Conservation (phyloP, 495 filamentous ascomycete genomes). For the Penicillium maclennaniae region DNA sequence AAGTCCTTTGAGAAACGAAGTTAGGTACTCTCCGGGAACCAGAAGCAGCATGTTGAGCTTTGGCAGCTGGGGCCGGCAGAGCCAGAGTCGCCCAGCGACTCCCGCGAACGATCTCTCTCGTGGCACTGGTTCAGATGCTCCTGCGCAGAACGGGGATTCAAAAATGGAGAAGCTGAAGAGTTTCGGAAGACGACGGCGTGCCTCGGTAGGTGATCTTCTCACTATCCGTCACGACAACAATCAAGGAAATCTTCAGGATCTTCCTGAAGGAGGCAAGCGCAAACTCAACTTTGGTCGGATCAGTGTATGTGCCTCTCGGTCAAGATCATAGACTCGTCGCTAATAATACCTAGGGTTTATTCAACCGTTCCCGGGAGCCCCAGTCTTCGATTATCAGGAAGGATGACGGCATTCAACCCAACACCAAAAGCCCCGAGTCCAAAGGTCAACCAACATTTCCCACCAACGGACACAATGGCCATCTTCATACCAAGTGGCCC, state of each 20-base stretch:
- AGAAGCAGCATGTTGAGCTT: constrained; percentile 30
- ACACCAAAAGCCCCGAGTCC: not conserved
- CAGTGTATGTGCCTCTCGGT: constrained; percentile 13
- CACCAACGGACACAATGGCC: not conserved
- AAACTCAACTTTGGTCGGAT: constrained; percentile 19
- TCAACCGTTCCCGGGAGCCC: constrained; percentile 15
- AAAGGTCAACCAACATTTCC: constrained; percentile 6
- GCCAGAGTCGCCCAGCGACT: constrained; percentile 20
- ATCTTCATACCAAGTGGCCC: not conserved
- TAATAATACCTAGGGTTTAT: constrained; percentile 17
- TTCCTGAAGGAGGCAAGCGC: constrained; percentile 9
- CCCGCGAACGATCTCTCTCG: constrained; percentile 24
- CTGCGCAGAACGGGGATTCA: constrained; percentile 13
- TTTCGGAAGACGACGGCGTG: constrained; percentile 28
- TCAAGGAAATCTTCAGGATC: constrained; percentile 16
- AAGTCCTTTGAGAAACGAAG: constrained; percentile 28
- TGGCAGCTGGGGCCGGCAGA: constrained; percentile 23
- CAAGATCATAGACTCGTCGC: not conserved
- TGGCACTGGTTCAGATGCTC: constrained; percentile 3
- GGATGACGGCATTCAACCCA: not conserved
- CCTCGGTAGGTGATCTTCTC: constrained; percentile 27
- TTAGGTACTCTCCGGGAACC: constrained; percentile 23
- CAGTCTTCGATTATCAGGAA: constrained; percentile 2
- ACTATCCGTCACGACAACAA: constrained; percentile 16
- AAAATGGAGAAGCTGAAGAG: constrained; percentile 31